These are phyloP conservation scores for Tubosaeta sp. DNA, from an alignment of 768 basidiomycete species.

Conservation along the genomic window DNA sequence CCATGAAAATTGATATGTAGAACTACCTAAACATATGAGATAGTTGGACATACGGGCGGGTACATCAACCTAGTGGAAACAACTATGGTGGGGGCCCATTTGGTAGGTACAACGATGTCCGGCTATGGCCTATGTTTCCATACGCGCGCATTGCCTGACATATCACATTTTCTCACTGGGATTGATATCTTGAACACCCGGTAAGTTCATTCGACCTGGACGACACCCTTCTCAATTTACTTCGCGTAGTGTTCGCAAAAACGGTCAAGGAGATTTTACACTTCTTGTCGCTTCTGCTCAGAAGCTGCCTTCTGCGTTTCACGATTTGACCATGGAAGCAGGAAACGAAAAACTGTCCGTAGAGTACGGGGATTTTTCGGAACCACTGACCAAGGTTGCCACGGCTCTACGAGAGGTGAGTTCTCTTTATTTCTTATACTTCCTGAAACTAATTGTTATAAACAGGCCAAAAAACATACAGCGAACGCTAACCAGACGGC, in stretches of 20 bases:
- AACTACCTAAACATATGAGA: no score
- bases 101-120: no score
- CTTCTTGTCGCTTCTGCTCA: slow-evolving; percentile 73
- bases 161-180: no score
- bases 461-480: slow-evolving; percentile 66
- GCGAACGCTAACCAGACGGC: slow-evolving; percentile 67
- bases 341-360: slow-evolving; percentile 52
- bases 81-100: no score
- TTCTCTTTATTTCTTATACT: not conserved
- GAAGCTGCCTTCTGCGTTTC: slow-evolving; percentile 34
- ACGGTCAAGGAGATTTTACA: slow-evolving; percentile 55
- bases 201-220: slow-evolving; percentile 31
- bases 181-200: slow-evolving; percentile 81
- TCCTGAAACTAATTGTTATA: not conserved
- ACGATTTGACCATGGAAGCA: slow-evolving; percentile 44
- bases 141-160: no score
- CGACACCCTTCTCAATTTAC: not conserved
- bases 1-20: no score
- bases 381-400: slow-evolving; percentile 49
- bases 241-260: slow-evolving; percentile 62
- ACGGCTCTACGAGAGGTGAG: slow-evolving; percentile 56
- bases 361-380: slow-evolving; percentile 73
- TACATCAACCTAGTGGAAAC: no score
- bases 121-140: no score
- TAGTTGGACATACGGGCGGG: no score